phyloP scores from a whole-genome alignment of 2,329 filamentous ascomycete genomes.

The Fusarium algeriense region DNA sequence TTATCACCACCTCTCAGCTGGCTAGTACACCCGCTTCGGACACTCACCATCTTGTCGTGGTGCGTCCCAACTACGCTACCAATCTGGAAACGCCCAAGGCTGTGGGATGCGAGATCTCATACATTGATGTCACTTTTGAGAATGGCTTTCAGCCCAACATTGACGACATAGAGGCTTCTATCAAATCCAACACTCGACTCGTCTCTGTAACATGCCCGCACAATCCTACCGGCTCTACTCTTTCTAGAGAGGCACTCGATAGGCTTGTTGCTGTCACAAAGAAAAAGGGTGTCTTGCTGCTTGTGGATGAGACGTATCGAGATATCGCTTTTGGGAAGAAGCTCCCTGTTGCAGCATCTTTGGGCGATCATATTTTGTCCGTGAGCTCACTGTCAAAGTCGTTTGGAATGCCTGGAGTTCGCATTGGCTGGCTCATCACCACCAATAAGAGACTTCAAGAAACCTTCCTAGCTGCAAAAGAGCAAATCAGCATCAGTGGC shows the following conservation, averaged over 20 bases:
- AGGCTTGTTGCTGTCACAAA: neutral
- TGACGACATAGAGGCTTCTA: neutral
- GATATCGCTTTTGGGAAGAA: neutral
- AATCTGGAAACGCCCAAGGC: neutral
- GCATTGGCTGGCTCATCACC: neutral
- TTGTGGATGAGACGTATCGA: neutral
- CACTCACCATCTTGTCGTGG: neutral
- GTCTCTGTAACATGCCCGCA: neutral
- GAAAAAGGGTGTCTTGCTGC: neutral
- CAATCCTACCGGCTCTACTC: neutral
- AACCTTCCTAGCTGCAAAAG: neutral
- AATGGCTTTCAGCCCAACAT: neutral
- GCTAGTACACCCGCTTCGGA: neutral
- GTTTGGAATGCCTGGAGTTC: neutral
- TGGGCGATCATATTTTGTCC: neutral
- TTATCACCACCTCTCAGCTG: constrained; percentile 1
- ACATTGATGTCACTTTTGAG: neutral
- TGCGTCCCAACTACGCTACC: neutral
- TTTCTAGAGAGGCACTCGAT: neutral
- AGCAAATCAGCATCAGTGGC: constrained; percentile 4
- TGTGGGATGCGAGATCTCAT: neutral
- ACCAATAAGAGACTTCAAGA: neutral
- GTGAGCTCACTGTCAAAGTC: neutral
- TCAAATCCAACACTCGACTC: neutral
- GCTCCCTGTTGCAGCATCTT: neutral